Percentiles rank a stretch among this genome's conserved stretches.
Evolutionary conservation across 257 asterid genomes (phyloP).

Genomic region (Solanum stenotomum): DNA sequence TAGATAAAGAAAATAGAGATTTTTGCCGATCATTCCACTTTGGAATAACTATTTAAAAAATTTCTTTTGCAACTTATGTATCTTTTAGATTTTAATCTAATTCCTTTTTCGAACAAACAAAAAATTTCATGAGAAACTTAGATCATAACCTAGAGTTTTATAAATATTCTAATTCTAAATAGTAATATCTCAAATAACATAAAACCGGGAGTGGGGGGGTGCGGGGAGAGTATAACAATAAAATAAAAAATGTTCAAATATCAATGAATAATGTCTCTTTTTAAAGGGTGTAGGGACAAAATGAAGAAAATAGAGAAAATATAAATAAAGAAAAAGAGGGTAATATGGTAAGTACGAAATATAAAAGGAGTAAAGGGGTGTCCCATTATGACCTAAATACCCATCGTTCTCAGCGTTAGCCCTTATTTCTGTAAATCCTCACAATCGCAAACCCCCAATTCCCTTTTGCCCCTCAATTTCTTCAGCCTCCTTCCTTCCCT

Average conservation of each 20-base stretch:
- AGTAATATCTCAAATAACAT: neutral
- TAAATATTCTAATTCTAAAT: neutral
- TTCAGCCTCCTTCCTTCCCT: conserved; percentile 38
- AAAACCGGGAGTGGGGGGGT: too few relatives aligned
- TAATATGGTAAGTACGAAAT: conserved; percentile 49
- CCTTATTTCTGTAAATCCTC: conserved; percentile 28
- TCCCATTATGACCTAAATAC: conserved; percentile 86
- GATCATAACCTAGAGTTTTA: neutral
- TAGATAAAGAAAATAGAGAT: too few relatives aligned
- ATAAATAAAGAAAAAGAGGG: conserved; percentile 24
- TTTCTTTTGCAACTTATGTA: neutral
- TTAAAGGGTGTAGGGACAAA: neutral
- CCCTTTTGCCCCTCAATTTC: conserved; percentile 63
- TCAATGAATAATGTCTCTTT: neutral
- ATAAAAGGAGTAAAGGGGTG: conserved; percentile 1
- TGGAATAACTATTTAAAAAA: too few relatives aligned
- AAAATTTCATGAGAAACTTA: neutral
- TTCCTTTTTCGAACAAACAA: neutral
- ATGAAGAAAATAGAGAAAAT: neutral
- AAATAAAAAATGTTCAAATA: neutral
- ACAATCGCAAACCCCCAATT: conserved; percentile 30
- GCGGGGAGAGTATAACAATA: neutral
- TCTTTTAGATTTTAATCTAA: neutral
- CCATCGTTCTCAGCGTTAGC: conserved; percentile 47
- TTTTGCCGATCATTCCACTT: too few relatives aligned